phyloP scores from a whole-genome alignment of 2,329 filamentous ascomycete genomes.

The Fonsecaea nubica region DNA sequence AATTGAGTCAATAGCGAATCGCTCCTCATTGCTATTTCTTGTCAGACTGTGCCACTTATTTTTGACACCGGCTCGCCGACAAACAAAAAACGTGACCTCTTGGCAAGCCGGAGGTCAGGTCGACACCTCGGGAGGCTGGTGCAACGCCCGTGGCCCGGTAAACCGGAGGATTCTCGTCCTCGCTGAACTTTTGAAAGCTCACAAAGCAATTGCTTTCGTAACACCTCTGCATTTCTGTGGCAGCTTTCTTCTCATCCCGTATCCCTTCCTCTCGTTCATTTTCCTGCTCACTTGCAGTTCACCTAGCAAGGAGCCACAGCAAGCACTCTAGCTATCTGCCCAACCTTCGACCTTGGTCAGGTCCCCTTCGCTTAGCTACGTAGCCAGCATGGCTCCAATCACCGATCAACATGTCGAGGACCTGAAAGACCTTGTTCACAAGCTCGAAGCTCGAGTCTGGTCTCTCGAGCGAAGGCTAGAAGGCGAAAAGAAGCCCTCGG shows the following conservation, averaged over 20 bases:
- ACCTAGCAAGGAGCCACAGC: not conserved
- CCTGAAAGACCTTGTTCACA: constrained; percentile 81
- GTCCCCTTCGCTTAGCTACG: constrained; percentile 35
- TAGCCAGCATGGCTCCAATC: constrained; percentile 79
- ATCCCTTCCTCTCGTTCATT: not conserved
- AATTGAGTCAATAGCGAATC: too few relatives aligned
- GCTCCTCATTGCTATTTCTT: too few relatives aligned
- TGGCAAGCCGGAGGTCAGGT: constrained; percentile 1
- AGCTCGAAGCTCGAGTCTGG: constrained; percentile 84
- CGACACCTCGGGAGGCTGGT: constrained; percentile 4
- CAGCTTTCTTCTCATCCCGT: not conserved
- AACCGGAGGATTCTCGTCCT: constrained; percentile 9
- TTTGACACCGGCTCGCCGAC: too few relatives aligned
- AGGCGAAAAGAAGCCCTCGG: constrained; percentile 58
- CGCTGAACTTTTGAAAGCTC: not conserved
- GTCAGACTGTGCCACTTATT: too few relatives aligned
- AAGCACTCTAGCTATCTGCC: constrained; percentile 38
- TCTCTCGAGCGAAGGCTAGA: constrained; percentile 77
- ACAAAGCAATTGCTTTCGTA: constrained; percentile 5
- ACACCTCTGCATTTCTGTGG: not conserved
- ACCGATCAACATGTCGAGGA: constrained; percentile 79
- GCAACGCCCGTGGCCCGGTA: not conserved
- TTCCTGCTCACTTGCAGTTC: not conserved
- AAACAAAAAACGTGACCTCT: not conserved
- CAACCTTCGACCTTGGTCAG: constrained; percentile 43